phyloP scores from a whole-genome alignment of 2,329 filamentous ascomycete genomes.

The Fusarium torreyae region DNA sequence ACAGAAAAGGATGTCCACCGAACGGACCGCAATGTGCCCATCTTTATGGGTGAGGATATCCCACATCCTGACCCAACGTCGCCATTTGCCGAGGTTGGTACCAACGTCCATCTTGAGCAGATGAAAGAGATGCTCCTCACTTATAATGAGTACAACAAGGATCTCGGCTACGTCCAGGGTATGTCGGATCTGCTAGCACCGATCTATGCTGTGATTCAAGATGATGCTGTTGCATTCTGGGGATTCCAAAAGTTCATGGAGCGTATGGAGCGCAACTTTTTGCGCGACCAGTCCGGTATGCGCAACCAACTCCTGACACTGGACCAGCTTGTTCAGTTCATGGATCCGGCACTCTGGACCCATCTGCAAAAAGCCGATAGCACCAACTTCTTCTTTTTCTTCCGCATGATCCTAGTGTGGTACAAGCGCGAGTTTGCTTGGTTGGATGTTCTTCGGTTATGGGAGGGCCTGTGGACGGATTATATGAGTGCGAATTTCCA shows the following conservation, averaged over 20 bases:
- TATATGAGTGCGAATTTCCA: constrained; percentile 91
- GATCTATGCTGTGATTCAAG: constrained; percentile 97
- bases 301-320: constrained; percentile 89
- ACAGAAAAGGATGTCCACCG: constrained; percentile 98
- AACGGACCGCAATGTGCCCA: constrained; percentile 93
- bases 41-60: constrained; percentile 96
- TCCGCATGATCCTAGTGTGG: constrained; percentile 98
- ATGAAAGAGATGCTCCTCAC: constrained; percentile 99
- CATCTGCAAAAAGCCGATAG: constrained; percentile 92
- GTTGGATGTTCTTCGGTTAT: constrained; percentile 87
- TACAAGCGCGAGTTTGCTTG: constrained; percentile 98
- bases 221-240: constrained; percentile 98
- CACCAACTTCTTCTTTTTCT: constrained; percentile 99
- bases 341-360: constrained; percentile 94
- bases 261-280: constrained; percentile 96
- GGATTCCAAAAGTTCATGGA: constrained; percentile 97
- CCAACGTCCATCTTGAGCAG: constrained; percentile 97
- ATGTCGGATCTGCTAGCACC: constrained; percentile 98
- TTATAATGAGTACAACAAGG: constrained; percentile 97
- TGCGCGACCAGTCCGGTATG: constrained; percentile 97
- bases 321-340: constrained; percentile 94
- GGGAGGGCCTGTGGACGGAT: constrained; percentile 97
- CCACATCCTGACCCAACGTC: constrained; percentile 97
- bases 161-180: constrained; percentile 96
- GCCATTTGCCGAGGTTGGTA: constrained; percentile 91